These are phyloP conservation scores for Mucor plumbeus DNA, from an alignment of 371 early-diverging fungal genomes.

Conservation along the genomic window DNA sequence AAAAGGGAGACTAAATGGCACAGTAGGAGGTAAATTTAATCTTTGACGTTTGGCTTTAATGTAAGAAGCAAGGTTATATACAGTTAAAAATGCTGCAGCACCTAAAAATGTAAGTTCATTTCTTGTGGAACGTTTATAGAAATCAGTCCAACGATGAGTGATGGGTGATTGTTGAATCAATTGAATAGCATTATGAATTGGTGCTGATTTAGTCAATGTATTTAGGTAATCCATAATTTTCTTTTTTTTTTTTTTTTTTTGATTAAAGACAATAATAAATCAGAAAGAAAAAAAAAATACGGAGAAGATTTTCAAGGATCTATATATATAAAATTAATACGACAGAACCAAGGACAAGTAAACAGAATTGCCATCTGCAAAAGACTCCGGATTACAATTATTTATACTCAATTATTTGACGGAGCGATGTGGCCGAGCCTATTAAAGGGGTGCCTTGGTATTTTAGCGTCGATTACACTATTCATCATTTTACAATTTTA, in stretches of 20 bases:
- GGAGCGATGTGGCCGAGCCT: conserved; percentile 1
- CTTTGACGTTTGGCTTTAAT: conserved; percentile 31
- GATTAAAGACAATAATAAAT: neutral
- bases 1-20: conserved; percentile 39
- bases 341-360: neutral
- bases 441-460: neutral
- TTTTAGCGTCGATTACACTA: neutral
- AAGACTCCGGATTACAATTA: neutral
- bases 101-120: conserved; percentile 33
- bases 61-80: conserved; percentile 32
- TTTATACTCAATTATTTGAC: neutral
- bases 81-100: conserved; percentile 34
- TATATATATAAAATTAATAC: neutral
- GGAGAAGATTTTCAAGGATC: neutral
- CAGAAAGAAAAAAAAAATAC: neutral
- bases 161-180: conserved; percentile 13
- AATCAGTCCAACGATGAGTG: conserved; percentile 4
- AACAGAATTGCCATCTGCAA: conserved; percentile 7
- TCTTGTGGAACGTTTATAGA: conserved; percentile 34
- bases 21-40: conserved; percentile 37
- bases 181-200: conserved; percentile 23
- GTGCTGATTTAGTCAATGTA: neutral
- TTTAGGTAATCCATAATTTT: neutral
- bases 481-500: neutral
- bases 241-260: neutral